Conservation (phyloP, 1,284 basidiomycete species). For the Termitomyces sp. region DNA sequence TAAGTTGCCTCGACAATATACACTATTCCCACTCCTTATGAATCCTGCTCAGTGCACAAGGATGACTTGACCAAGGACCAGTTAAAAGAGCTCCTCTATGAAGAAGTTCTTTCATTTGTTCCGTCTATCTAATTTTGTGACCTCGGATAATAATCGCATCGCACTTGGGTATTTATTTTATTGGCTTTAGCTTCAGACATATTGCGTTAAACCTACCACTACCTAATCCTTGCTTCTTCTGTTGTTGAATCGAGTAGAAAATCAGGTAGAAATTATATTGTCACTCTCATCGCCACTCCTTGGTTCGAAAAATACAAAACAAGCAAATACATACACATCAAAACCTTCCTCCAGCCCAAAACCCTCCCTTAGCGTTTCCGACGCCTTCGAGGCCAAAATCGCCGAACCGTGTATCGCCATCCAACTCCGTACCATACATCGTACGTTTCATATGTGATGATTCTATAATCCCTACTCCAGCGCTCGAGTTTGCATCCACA, state of each 20-base stretch:
- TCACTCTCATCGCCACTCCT: not conserved
- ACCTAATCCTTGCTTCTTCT: slow-evolving; percentile 17
- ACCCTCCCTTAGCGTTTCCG: slow-evolving; percentile 43
- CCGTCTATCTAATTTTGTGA: slow-evolving; percentile 42
- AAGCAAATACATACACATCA: slow-evolving; percentile 19
- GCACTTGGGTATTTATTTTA: slow-evolving; percentile 10
- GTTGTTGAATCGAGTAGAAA: slow-evolving; percentile 18
- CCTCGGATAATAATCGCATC: not conserved
- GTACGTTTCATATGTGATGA: slow-evolving; percentile 47
- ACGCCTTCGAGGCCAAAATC: slow-evolving; percentile 76
- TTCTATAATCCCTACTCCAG: slow-evolving; percentile 21
- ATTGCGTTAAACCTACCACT: slow-evolving; percentile 10
- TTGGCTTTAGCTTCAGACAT: slow-evolving; percentile 11
- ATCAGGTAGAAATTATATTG: not conserved
- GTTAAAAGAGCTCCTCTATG: slow-evolving; percentile 66
- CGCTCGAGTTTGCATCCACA: slow-evolving; percentile 13
- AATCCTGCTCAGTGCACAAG: slow-evolving; percentile 50
- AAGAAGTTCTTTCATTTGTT: slow-evolving; percentile 65
- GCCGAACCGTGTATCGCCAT: slow-evolving; percentile 70
- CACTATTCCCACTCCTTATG: slow-evolving; percentile 7
- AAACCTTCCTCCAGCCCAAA: slow-evolving; percentile 50
- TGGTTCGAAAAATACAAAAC: not conserved
- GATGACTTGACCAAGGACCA: slow-evolving; percentile 74
- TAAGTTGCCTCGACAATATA: slow-evolving; percentile 29
- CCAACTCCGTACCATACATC: slow-evolving; percentile 77